Evolutionary conservation across 306 rosid genomes (phyloP).

Genomic region (Cotoneaster glaucophyllus): DNA sequence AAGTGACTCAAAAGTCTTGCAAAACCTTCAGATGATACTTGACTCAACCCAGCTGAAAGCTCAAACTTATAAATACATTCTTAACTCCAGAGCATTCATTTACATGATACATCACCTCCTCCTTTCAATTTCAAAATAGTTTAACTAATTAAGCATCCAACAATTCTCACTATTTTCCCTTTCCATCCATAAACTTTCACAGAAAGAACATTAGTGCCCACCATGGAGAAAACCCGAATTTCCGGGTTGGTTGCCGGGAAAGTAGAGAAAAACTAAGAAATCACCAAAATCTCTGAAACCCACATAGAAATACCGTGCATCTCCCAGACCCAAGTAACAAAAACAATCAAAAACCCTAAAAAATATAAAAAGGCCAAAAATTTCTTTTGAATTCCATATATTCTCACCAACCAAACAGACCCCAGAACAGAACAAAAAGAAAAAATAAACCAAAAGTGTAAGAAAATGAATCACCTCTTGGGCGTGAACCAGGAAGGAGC

Average conservation of each 20-base stretch:
- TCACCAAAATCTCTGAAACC: neutral
- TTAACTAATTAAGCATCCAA: neutral
- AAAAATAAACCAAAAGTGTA: neutral
- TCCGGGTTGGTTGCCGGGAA: neutral
- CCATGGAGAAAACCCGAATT: neutral
- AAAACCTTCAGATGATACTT: neutral
- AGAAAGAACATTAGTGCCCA: neutral
- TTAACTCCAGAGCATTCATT: neutral
- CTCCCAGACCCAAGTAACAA: constrained; percentile 1
- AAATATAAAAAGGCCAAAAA: neutral
- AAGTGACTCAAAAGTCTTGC: neutral
- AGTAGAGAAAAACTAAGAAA: neutral
- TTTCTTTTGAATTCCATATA: neutral
- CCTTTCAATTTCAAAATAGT: neutral
- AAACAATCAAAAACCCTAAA: constrained; percentile 8
- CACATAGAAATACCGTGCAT: neutral
- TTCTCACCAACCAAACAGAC: constrained; percentile 9
- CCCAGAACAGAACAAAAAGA: neutral
- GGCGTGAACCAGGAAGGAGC: constrained; percentile 81
- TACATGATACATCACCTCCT: neutral
- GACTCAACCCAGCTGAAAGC: neutral
- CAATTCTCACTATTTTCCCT: neutral
- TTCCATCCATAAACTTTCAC: neutral
- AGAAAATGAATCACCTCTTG: constrained; percentile 37
- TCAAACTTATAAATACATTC: neutral